Conservation (phyloP, 495 filamentous ascomycete species). For the Penicillium daleae region DNA sequence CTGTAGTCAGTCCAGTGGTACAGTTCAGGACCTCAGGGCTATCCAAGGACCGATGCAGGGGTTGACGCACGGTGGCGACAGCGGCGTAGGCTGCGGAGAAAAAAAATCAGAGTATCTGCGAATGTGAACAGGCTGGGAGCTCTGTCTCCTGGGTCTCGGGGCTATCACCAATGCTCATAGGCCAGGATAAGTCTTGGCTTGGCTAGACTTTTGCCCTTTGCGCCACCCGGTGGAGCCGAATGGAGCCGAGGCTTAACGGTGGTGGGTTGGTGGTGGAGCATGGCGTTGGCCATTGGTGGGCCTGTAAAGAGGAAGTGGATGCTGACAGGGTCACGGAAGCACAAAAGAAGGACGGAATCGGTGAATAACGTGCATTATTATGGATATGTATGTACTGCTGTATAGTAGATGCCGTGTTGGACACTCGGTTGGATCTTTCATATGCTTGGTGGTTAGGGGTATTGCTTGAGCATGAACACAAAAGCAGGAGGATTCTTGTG, state of each 20-base stretch:
- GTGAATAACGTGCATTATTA: neutral
- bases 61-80: constrained; percentile 16
- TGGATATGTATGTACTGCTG: neutral
- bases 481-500: neutral
- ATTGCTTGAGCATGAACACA: neutral
- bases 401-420: no score
- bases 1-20: neutral
- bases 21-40: neutral
- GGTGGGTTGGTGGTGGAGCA: neutral
- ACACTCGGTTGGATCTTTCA: neutral
- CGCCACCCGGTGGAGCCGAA: constrained; percentile 23
- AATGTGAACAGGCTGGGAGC: neutral
- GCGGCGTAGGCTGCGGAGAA: constrained; percentile 10
- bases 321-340: neutral
- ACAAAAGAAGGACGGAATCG: neutral
- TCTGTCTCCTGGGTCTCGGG: neutral
- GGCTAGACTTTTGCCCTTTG: constrained; percentile 5
- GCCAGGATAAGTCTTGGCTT: neutral
- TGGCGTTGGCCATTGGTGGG: constrained; percentile 4
- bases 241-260: constrained; percentile 5
- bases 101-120: constrained; percentile 3
- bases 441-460: neutral
- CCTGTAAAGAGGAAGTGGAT: neutral
- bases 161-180: neutral
- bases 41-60: constrained; percentile 5